Evolutionary conservation across 177 flowering plant species (phyloP), one percentile per base, ranked within the genome.

Genomic region (Vitis hybrid): DNA sequence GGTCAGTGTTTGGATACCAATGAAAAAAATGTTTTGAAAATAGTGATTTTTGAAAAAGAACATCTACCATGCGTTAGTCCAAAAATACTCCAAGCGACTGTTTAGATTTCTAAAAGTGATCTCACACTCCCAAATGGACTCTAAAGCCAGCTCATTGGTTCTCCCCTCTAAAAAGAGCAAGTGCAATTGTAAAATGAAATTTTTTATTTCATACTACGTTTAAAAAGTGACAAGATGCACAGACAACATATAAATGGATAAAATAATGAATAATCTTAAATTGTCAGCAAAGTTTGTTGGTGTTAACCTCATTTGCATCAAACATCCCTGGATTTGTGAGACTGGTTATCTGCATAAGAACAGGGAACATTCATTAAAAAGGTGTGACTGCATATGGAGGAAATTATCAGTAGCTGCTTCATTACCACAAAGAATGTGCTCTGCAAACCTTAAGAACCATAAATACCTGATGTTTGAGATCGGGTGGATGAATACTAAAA

Each of bases 321-420:
- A 95, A 91, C 66, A 73, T 74, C 48, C 90, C 93, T 14, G 98
- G 97, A 76, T 94, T 94, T 62, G 93, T 62, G 74, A 88, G 78
- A 77, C 89, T 83, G n/a, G 73, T 65, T 65, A 96, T 88, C 97
- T 93, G 90, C 49, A 59, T 26, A 33, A 58, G 57, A 31, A 58
- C 67, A 64, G 65, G 9, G 39, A 60, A 66, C 62, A 16, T 22
- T 65, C 33, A 49, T 58, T 15, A 33, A 53, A 9, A 18, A 56
- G n/a, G 21, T 59, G 29, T 51, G 66, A 48, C 26, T 16, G 51
- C 5, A 56, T 56, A 31, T 2, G 57, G 50, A 21, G 12, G 26
- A 60, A 49, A 51, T 26, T 7, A 50, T 51, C 48, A 56, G 39
- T 18, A 26, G 8, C 14, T 53, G 51, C n/a, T 48, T 11, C 49